A percentile compares a stretch with the other conserved stretches of the same genome.
Evolutionary conservation across 2,329 filamentous ascomycete species (phyloP).

Genomic region (Zelopaecilomyces penicillatus): DNA sequence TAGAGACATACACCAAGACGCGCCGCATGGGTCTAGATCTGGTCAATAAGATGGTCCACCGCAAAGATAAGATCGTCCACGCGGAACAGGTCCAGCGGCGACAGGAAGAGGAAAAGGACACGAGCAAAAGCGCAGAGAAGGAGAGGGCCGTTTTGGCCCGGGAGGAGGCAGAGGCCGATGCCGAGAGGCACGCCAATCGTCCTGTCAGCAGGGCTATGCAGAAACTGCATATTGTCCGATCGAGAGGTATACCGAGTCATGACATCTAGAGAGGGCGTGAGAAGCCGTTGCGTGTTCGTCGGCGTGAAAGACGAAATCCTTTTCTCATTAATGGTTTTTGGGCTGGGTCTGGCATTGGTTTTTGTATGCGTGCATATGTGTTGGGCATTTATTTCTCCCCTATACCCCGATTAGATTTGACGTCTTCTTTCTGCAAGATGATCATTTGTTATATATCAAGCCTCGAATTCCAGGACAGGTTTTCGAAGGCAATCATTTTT

Average conservation of each 20-base stretch:
- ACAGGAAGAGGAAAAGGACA: slow-evolving; percentile 53
- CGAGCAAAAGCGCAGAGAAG: slow-evolving; percentile 49
- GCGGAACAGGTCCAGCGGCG: slow-evolving; percentile 49
- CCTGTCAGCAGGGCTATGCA: slow-evolving; percentile 26
- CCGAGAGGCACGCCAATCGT: slow-evolving; percentile 30
- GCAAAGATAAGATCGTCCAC: slow-evolving; percentile 51
- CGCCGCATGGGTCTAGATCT: slow-evolving; percentile 54
- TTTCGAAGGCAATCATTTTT: too few species aligned
- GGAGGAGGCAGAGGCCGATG: slow-evolving; percentile 24
- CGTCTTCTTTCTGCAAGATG: too few species aligned
- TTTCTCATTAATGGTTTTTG: too few species aligned
- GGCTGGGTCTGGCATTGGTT: too few species aligned
- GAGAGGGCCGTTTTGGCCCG: slow-evolving; percentile 37
- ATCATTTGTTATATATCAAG: too few species aligned
- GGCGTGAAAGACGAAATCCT: too few species aligned
- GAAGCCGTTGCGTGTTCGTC: too few species aligned
- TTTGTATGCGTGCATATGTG: too few species aligned
- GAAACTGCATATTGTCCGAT: slow-evolving; percentile 29
- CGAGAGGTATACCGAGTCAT: not conserved
- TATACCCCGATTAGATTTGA: too few species aligned
- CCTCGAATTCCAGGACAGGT: too few species aligned
- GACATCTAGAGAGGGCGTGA: too few species aligned
- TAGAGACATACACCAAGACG: slow-evolving; percentile 70
- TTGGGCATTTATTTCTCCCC: too few species aligned
- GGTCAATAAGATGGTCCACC: slow-evolving; percentile 39